These are phyloP conservation scores for Boletus rubroflammeus DNA, from an alignment of 768 basidiomycete species.

Conservation along the genomic window DNA sequence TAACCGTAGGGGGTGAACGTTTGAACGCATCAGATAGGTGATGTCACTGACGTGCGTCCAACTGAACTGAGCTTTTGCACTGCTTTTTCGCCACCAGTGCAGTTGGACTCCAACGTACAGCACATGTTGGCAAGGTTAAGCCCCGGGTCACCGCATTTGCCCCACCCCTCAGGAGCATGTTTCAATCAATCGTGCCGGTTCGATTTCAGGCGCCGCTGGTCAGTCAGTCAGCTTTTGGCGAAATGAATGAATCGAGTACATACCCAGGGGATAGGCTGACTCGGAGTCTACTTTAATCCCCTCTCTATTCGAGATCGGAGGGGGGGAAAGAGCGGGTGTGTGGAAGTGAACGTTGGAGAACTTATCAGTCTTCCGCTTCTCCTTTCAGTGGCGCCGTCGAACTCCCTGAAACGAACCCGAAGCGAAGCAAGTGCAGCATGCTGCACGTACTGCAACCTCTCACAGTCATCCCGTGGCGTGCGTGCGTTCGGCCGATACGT, in stretches of 20 bases:
- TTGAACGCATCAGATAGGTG: too few species aligned
- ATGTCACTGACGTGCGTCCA: not conserved
- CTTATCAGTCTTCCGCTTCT: not conserved
- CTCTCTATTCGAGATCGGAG: not conserved
- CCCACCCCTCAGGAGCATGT: not conserved
- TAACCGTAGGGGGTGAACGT: too few species aligned
- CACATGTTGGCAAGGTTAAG: not conserved
- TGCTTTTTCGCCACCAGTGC: not conserved
- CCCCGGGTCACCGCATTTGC: conserved; percentile 21
- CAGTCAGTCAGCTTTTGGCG: not conserved
- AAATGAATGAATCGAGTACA: not conserved
- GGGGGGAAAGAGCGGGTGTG: not conserved
- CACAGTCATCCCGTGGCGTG: not conserved
- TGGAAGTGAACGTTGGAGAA: not conserved
- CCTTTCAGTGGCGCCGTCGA: not conserved
- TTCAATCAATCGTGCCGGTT: not conserved
- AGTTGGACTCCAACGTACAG: not conserved
- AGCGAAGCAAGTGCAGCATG: not conserved
- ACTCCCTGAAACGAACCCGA: not conserved
- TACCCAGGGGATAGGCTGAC: too few species aligned
- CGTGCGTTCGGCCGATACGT: not conserved
- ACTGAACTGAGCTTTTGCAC: not conserved
- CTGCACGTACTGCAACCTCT: not conserved
- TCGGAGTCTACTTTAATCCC: too few species aligned
- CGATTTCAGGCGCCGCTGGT: not conserved